A percentile compares a stretch with the other conserved stretches of the same genome.
phyloP scores from a whole-genome alignment of 768 basidiomycete species.

The Favolaschia claudopus region DNA sequence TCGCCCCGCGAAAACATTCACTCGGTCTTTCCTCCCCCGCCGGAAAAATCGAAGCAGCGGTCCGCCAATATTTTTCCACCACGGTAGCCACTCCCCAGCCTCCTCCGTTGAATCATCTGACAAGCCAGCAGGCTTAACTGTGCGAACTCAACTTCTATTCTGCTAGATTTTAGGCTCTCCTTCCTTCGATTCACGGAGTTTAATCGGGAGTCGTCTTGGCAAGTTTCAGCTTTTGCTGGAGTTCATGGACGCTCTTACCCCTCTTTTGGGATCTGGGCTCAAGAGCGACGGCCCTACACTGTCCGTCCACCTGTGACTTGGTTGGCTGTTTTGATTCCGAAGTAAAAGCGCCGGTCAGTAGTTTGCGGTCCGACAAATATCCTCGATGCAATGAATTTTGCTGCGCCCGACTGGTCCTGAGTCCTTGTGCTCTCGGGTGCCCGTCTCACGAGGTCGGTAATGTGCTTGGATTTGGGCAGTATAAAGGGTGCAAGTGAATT shows the following conservation, averaged over 20 bases:
- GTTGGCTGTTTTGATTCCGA: no score
- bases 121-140: constrained; percentile 5
- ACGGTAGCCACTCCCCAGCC: no score
- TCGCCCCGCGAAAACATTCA: no score
- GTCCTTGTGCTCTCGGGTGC: background rate
- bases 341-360: constrained; percentile 6
- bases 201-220: constrained; percentile 11
- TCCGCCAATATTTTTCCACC: no score
- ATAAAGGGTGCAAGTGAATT: constrained; percentile 5
- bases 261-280: no score
- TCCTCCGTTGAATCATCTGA: constrained; percentile 8
- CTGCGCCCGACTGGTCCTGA: constrained; percentile 2
- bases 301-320: no score
- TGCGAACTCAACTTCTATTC: constrained; percentile 1
- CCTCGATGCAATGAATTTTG: no score
- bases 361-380: constrained; percentile 12
- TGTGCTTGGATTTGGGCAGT: constrained; percentile 3
- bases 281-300: no score
- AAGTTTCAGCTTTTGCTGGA: no score
- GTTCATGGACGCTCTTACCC: no score
- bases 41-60: no score
- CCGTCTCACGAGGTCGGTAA: constrained; percentile 6
- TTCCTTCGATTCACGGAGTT: constrained; percentile 4
- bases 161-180: background rate
- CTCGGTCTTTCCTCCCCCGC: no score